A percentile compares a stretch with the other conserved stretches of the same genome.
Evolutionary conservation across 495 filamentous ascomycete species (phyloP).

Genomic region (Diplogelasinospora grovesii): DNA sequence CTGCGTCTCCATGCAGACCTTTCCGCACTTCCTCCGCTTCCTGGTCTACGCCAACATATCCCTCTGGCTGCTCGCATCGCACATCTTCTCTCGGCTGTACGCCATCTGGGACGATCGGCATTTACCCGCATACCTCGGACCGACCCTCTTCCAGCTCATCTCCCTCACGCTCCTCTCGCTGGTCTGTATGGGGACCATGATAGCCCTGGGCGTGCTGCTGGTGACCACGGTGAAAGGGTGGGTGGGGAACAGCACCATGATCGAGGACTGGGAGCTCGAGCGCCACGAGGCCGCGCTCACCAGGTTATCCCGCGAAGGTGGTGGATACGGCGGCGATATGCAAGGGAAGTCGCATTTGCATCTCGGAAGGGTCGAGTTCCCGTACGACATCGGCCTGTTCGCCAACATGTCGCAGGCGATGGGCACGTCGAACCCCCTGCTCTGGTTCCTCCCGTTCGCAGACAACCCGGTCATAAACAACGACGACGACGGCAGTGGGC

Average conservation of each 20-base stretch:
- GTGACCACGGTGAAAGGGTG: conserved; percentile 36
- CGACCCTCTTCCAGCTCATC: conserved; percentile 52
- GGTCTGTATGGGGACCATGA: conserved; percentile 53
- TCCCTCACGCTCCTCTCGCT: conserved; percentile 61
- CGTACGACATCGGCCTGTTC: conserved; percentile 87
- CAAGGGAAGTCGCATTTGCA: conserved; percentile 58
- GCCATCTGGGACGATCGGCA: conserved; percentile 60
- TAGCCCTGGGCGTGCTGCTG: conserved; percentile 62
- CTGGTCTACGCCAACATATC: conserved; percentile 66
- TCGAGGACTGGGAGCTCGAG: conserved; percentile 91
- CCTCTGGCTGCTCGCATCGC: conserved; percentile 53
- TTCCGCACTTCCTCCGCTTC: conserved; percentile 87
- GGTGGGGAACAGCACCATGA: conserved; percentile 60
- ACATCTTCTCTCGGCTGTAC: conserved; percentile 53
- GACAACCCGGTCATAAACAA: conserved; percentile 29
- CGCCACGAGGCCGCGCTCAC: conserved; percentile 71
- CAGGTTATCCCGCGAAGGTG: conserved; percentile 48
- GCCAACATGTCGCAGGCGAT: conserved; percentile 81
- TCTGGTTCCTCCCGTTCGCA: conserved; percentile 48
- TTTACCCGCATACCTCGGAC: conserved; percentile 79
- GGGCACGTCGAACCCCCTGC: conserved; percentile 77
- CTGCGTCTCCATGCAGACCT: conserved; percentile 85
- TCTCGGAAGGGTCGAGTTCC: conserved; percentile 79
- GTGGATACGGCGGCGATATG: conserved; percentile 28
- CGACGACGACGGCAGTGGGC: conserved; percentile 7